Percentiles rank a stretch among this genome's conserved stretches.
Evolutionary conservation across 352 stramenopile genomes (phyloP).

Genomic region (Pythium periplocum): DNA sequence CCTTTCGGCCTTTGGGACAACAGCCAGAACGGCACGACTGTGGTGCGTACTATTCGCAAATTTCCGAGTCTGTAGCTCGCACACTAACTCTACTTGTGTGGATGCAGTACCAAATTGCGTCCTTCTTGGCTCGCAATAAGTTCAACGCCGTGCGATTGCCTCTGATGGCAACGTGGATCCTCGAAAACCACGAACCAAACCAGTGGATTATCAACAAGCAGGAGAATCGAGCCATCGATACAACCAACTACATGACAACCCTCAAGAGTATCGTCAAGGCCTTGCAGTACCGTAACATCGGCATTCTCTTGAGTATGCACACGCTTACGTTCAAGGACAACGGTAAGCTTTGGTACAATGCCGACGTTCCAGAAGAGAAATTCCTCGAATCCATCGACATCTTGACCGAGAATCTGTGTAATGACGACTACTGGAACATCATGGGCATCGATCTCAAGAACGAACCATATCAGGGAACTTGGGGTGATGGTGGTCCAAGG

Average conservation of each 20-base stretch:
- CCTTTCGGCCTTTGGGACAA: conserved; percentile 65
- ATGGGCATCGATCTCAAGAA: conserved; percentile 72
- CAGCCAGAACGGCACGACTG: conserved; percentile 46
- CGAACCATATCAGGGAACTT: conserved; percentile 40
- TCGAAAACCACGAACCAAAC: conserved; percentile 46
- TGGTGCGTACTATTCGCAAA: conserved; percentile 14
- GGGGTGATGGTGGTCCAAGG: conserved; percentile 32
- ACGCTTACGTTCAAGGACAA: conserved; percentile 26
- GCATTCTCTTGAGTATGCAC: conserved; percentile 35
- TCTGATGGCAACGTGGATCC: conserved; percentile 49
- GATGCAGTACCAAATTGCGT: conserved; percentile 49
- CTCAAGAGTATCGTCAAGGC: conserved; percentile 37
- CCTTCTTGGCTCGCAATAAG: conserved; percentile 64
- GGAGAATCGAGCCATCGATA: conserved; percentile 50
- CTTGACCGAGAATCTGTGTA: conserved; percentile 42
- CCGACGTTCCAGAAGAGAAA: conserved; percentile 15
- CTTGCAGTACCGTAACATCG: conserved; percentile 37
- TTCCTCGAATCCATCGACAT: conserved; percentile 30
- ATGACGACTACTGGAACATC: conserved; percentile 65
- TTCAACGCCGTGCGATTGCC: conserved; percentile 70
- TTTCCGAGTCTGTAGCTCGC: too few species aligned
- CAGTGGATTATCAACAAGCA: conserved; percentile 23
- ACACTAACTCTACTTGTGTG: too few species aligned
- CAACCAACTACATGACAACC: conserved; percentile 29
- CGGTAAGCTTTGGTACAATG: conserved; percentile 33